phyloP scores from a whole-genome alignment of 2,329 filamentous ascomycete genomes.

The Akanthomyces dipterigenus region DNA sequence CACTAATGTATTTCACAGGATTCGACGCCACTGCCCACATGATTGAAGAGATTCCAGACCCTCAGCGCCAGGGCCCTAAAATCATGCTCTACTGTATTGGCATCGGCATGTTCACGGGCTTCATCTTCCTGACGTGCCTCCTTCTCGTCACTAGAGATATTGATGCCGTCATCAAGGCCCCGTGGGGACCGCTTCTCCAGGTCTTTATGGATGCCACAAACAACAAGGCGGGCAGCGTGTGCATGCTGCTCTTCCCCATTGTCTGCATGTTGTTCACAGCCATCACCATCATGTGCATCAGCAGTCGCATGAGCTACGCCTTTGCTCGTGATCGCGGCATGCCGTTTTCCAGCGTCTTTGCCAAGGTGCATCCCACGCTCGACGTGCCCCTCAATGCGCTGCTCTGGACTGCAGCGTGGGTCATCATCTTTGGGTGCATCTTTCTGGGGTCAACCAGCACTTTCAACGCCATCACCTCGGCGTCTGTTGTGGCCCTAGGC shows the following conservation, averaged over 20 bases:
- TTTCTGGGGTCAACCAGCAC: conserved; percentile 59
- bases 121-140: conserved; percentile 54
- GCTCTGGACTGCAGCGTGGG: conserved; percentile 50
- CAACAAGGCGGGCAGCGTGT: conserved; percentile 54
- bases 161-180: conserved; percentile 45
- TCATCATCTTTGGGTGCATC: conserved; percentile 62
- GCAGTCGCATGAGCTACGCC: conserved; percentile 59
- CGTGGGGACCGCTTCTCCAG: conserved; percentile 52
- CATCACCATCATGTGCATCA: conserved; percentile 59
- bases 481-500: conserved; percentile 65
- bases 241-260: conserved; percentile 59
- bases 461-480: conserved; percentile 65
- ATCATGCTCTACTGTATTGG: conserved; percentile 60
- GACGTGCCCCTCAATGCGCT: conserved; percentile 63
- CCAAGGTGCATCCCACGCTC: conserved; percentile 53
- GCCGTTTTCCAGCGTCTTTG: conserved; percentile 53
- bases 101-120: conserved; percentile 57
- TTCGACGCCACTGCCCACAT: conserved; percentile 45
- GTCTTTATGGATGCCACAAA: conserved; percentile 57
- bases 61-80: conserved; percentile 51
- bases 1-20: conserved; percentile 19
- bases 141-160: conserved; percentile 58
- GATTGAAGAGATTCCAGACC: conserved; percentile 53
- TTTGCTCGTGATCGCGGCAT: conserved; percentile 60
- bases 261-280: conserved; percentile 58